These are phyloP conservation scores for Myotisia sp. DNA, from an alignment of 2,329 filamentous ascomycete genomes.

Conservation along the genomic window DNA sequence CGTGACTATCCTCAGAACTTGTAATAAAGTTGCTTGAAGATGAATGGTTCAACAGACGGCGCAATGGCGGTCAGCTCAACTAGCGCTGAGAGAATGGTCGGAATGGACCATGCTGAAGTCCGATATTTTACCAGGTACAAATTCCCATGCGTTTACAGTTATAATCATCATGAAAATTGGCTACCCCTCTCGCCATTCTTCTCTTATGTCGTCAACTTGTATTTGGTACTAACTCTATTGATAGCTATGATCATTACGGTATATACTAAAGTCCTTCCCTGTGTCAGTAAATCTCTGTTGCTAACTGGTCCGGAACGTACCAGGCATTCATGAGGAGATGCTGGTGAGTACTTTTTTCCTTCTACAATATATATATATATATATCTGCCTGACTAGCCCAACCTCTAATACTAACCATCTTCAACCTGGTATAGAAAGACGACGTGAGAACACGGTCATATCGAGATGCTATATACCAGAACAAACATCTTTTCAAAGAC, in stretches of 20 bases:
- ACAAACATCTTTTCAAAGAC: constrained; percentile 84
- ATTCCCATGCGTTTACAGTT: too few relatives aligned
- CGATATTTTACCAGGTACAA: constrained; percentile 95
- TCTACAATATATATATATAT: constrained; percentile 8
- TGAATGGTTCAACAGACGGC: constrained; percentile 1
- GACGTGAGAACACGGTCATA: constrained; percentile 94
- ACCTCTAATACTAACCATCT: constrained; percentile 9
- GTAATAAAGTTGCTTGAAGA: too few relatives aligned
- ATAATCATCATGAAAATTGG: too few relatives aligned
- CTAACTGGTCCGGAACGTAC: constrained; percentile 18
- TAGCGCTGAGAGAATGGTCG: constrained; percentile 36
- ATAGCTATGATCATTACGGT: constrained; percentile 97
- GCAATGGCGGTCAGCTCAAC: background rate
- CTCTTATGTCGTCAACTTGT: constrained; percentile 14
- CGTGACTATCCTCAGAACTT: too few relatives aligned
- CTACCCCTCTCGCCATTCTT: too few relatives aligned
- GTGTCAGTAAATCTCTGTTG: constrained; percentile 11
- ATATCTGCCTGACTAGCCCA: constrained; percentile 12
- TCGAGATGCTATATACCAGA: constrained; percentile 94
- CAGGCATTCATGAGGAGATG: constrained; percentile 96
- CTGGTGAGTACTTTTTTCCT: constrained; percentile 49
- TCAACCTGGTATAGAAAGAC: constrained; percentile 57
- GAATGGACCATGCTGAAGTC: constrained; percentile 85
- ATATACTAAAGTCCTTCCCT: constrained; percentile 20
- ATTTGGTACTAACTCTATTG: constrained; percentile 1